Conservation (phyloP, 495 filamentous ascomycete genomes). For the Sphaerosporella brunnea region DNA sequence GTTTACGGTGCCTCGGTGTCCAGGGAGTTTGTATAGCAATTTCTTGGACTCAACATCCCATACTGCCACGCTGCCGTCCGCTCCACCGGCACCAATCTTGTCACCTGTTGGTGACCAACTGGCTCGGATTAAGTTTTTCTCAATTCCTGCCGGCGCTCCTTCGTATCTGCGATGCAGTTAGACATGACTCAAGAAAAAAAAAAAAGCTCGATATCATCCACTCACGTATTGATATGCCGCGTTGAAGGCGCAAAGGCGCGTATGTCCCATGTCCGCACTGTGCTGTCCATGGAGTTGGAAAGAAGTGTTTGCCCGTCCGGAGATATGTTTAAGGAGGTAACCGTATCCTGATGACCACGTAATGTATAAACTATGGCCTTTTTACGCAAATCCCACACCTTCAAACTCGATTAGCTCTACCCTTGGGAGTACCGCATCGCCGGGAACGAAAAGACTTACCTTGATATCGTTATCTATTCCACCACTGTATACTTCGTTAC, state of each 20-base stretch:
- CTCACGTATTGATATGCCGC: slow-evolving; percentile 60
- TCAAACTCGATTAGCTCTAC: not conserved
- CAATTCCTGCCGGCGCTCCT: slow-evolving; percentile 67
- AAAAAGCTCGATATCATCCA: not conserved
- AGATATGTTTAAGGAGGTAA: slow-evolving; percentile 76
- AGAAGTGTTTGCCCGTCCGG: slow-evolving; percentile 80
- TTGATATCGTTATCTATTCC: slow-evolving; percentile 96
- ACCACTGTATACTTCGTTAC: slow-evolving; percentile 87
- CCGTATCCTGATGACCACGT: slow-evolving; percentile 75
- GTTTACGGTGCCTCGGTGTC: slow-evolving; percentile 90
- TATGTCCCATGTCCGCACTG: slow-evolving; percentile 90
- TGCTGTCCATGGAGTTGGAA: slow-evolving; percentile 85
- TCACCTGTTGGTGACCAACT: slow-evolving; percentile 81
- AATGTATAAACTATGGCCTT: slow-evolving; percentile 72
- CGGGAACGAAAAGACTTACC: slow-evolving; percentile 28
- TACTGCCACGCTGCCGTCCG: slow-evolving; percentile 75
- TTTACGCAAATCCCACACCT: slow-evolving; percentile 76
- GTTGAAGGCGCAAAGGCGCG: slow-evolving; percentile 81
- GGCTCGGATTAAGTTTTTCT: slow-evolving; percentile 81
- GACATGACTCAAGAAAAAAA: not conserved
- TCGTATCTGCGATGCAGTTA: slow-evolving; percentile 30
- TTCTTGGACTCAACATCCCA: slow-evolving; percentile 75
- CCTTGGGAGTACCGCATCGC: not conserved
- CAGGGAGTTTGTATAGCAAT: slow-evolving; percentile 82
- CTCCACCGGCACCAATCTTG: slow-evolving; percentile 73